These are phyloP conservation scores for Phytophthora sp. DNA, from an alignment of 352 stramenopile species.

Conservation along the genomic window DNA sequence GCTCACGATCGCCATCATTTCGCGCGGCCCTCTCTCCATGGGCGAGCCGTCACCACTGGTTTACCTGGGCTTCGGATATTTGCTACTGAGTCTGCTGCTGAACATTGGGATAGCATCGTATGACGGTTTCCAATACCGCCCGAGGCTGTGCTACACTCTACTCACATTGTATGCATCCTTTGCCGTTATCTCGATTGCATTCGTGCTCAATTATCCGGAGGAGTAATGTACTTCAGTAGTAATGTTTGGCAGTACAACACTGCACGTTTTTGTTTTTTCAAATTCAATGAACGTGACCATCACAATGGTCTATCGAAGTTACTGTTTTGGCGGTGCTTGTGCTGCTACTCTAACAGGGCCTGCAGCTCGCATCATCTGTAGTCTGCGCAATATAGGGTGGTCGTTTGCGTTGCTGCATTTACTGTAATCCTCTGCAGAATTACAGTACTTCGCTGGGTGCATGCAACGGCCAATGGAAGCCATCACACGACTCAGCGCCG, in stretches of 20 bases:
- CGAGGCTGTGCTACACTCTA: slow-evolving; percentile 64
- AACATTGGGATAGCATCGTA: slow-evolving; percentile 63
- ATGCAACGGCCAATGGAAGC: background rate
- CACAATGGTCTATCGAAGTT: background rate
- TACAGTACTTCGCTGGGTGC: no score
- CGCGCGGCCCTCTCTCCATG: slow-evolving; percentile 60
- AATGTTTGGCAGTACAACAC: slow-evolving; percentile 1
- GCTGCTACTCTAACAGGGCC: no score
- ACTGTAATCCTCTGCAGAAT: no score
- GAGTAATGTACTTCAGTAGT: slow-evolving; percentile 31
- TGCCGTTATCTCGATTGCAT: slow-evolving; percentile 62
- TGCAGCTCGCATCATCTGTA: no score
- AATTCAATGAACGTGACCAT: background rate
- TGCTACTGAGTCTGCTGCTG: slow-evolving; percentile 67
- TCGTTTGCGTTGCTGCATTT: no score
- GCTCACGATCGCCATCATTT: slow-evolving; percentile 65
- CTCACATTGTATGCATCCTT: slow-evolving; percentile 69
- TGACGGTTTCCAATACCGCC: slow-evolving; percentile 70
- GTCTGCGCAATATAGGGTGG: no score
- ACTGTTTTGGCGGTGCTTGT: background rate
- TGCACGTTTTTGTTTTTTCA: background rate
- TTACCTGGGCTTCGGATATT: slow-evolving; percentile 71
- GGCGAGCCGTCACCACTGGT: slow-evolving; percentile 60
- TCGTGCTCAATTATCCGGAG: slow-evolving; percentile 43
- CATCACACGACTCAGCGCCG: slow-evolving; percentile 2